A percentile compares a stretch with the other conserved stretches of the same genome.
These are phyloP conservation scores for Saccharomyces uvarum DNA, from an alignment of 1,139 yeast genomes.

Conservation along the genomic window DNA sequence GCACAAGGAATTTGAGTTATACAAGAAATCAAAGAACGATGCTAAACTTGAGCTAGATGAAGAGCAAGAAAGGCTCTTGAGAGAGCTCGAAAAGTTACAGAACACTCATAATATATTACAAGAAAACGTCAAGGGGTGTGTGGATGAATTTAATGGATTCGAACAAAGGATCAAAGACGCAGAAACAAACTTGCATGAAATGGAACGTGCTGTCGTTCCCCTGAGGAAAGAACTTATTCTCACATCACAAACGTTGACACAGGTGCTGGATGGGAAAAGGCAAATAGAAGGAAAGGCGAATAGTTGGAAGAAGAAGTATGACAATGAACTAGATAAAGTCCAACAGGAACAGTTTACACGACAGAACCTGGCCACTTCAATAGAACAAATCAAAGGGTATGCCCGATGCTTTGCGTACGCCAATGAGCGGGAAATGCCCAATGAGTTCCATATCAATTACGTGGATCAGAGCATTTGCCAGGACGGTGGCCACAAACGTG, in stretches of 20 bases:
- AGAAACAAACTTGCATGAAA: background rate
- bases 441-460: background rate
- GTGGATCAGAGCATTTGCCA: background rate
- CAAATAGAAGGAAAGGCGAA: constrained; percentile 2
- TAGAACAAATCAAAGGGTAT: constrained; percentile 1
- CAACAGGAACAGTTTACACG: constrained; percentile 1
- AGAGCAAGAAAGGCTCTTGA: constrained; percentile 2
- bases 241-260: background rate
- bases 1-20: constrained; percentile 11
- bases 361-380: constrained; percentile 1
- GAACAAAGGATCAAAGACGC: background rate
- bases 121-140: constrained; percentile 1
- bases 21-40: constrained; percentile 12
- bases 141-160: background rate
- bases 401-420: constrained; percentile 3
- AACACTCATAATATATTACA: background rate
- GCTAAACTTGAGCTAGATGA: constrained; percentile 9
- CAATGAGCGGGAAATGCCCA: background rate
- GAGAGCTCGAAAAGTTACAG: background rate
- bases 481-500: background rate
- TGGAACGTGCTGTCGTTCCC: background rate
- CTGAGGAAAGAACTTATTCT: background rate
- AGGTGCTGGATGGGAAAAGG: background rate
- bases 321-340: background rate
- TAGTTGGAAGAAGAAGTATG: background rate